phyloP scores from a whole-genome alignment of 345 rosid genomes.

The Sisymbrium altissimum region DNA sequence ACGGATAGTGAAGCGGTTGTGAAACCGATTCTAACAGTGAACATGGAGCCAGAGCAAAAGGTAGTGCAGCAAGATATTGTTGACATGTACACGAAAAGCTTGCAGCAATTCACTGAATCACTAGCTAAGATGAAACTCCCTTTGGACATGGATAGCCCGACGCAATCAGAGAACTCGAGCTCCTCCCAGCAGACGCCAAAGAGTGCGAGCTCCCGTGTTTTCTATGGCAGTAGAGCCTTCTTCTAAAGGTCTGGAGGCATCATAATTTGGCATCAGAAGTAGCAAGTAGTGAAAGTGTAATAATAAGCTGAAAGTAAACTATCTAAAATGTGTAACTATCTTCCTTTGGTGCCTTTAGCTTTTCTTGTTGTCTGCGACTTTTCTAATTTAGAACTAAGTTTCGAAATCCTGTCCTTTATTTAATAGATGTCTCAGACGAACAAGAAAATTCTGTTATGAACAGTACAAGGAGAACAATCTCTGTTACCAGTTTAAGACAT shows the following conservation, averaged over 20 bases:
- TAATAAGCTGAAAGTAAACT: conserved; percentile 31
- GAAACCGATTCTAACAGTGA: conserved; percentile 53
- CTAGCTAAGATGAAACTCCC: conserved; percentile 98
- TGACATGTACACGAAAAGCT: conserved; percentile 96
- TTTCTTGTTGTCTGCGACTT: conserved; percentile 16
- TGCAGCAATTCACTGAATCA: conserved; percentile 98
- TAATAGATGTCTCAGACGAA: neutral
- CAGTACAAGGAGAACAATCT: neutral
- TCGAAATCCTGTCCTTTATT: neutral
- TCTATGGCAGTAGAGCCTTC: conserved; percentile 96
- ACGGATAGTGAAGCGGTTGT: conserved; percentile 34
- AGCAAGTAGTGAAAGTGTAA: conserved; percentile 25
- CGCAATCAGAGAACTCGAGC: conserved; percentile 81
- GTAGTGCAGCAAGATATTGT: conserved; percentile 91
- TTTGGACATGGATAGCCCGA: conserved; percentile 61
- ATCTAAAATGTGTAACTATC: conserved; percentile 21
- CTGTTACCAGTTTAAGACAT: neutral
- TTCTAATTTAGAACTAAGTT: neutral
- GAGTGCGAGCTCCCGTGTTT: conserved; percentile 73
- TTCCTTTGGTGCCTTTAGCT: conserved; percentile 19
- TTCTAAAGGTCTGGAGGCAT: conserved; percentile 43
- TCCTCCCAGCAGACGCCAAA: conserved; percentile 71
- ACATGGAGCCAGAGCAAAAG: conserved; percentile 59
- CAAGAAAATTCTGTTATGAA: neutral
- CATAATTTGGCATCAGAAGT: conserved; percentile 29